Conservation (phyloP, 306 rosid genomes). For the Coriaria nepalensis region DNA sequence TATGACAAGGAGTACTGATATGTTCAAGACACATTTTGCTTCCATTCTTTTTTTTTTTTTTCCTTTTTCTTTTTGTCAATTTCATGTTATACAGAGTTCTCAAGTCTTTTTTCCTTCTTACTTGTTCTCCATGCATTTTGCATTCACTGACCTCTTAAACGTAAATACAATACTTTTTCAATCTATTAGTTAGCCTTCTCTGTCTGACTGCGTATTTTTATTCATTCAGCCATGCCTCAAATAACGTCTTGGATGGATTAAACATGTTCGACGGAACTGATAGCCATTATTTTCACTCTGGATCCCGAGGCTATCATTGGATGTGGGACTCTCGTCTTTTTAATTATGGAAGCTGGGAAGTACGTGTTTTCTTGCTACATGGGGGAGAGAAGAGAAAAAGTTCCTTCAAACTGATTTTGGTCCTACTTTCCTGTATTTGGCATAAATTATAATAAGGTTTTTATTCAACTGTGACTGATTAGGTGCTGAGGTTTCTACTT, state of each 20-base stretch:
- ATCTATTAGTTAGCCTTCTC: slow-evolving; percentile 1
- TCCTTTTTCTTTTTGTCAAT: no score
- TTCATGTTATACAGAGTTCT: no score
- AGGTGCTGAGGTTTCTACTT: slow-evolving; percentile 86
- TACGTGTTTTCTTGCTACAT: slow-evolving; percentile 23
- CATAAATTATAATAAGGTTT: slow-evolving; percentile 1
- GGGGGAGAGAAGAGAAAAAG: background rate
- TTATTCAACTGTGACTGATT: slow-evolving; percentile 9
- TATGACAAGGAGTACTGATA: background rate
- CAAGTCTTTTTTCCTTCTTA: no score
- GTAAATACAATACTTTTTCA: background rate
- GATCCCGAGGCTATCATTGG: slow-evolving; percentile 97
- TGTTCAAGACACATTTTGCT: slow-evolving; percentile 1
- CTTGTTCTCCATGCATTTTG: background rate
- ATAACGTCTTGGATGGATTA: slow-evolving; percentile 85
- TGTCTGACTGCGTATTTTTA: slow-evolving; percentile 19
- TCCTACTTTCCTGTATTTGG: no score
- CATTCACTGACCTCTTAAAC: no score
- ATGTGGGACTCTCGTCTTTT: slow-evolving; percentile 99
- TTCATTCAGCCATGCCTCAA: slow-evolving; percentile 73
- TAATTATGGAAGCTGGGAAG: slow-evolving; percentile 99
- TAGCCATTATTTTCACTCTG: slow-evolving; percentile 86
- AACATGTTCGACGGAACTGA: slow-evolving; percentile 98
- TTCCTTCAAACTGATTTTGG: background rate
- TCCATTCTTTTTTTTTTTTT: no score